Evolutionary conservation across 139 green algal genomes (phyloP).

Genomic region (Yamagishiella unicocca): DNA sequence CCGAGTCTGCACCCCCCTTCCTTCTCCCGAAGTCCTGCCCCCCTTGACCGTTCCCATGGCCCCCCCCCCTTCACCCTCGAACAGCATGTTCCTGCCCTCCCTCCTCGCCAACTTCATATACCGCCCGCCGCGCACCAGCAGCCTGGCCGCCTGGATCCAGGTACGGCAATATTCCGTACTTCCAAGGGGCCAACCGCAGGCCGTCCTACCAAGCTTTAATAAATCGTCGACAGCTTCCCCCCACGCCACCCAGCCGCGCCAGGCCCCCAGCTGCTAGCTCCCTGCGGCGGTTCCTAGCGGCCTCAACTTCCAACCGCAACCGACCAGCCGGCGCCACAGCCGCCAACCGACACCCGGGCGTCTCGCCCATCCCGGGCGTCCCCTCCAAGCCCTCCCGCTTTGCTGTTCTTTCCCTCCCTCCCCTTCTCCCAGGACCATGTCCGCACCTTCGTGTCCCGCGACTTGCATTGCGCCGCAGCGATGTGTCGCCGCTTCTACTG

Average conservation of each 20-base stretch:
- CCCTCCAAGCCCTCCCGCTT: too few relatives aligned
- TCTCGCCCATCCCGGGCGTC: too few relatives aligned
- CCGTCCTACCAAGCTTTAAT: too few relatives aligned
- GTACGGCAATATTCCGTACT: slow-evolving; percentile 17
- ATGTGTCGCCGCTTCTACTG: slow-evolving; percentile 54
- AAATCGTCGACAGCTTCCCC: too few relatives aligned
- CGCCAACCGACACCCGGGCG: too few relatives aligned
- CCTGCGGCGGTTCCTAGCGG: too few relatives aligned
- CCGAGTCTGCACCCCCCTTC: not conserved
- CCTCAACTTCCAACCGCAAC: too few relatives aligned
- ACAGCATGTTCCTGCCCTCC: slow-evolving; percentile 68
- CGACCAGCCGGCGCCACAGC: too few relatives aligned
- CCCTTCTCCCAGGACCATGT: slow-evolving; percentile 41
- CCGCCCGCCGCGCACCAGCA: slow-evolving; percentile 30
- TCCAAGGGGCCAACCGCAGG: too few relatives aligned
- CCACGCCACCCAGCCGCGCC: too few relatives aligned
- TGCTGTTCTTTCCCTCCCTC: slow-evolving; percentile 8
- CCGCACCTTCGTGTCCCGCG: slow-evolving; percentile 23
- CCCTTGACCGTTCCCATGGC: not conserved
- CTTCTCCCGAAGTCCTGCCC: not conserved
- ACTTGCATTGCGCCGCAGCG: slow-evolving; percentile 57
- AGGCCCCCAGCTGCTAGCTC: too few relatives aligned
- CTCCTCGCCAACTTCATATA: slow-evolving; percentile 71
- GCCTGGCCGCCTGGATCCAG: slow-evolving; percentile 23
- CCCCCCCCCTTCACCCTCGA: not conserved